phyloP scores from a whole-genome alignment of 2,329 filamentous ascomycete species.

The Alternaria incomplexa region DNA sequence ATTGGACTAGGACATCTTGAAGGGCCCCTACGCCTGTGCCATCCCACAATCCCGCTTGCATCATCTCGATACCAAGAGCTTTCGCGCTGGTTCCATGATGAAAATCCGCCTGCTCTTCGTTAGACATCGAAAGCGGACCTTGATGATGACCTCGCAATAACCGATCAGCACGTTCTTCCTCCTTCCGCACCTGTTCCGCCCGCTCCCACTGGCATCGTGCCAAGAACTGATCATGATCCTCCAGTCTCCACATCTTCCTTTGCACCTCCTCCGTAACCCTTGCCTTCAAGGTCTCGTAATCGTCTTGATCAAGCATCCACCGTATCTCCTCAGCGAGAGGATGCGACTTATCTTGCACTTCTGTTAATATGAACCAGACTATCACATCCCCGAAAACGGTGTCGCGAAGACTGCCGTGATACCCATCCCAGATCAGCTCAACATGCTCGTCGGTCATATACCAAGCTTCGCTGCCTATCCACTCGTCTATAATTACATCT shows the following conservation, averaged over 20 bases:
- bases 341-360: neutral
- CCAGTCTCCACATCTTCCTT: neutral
- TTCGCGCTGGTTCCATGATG: neutral
- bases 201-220: neutral
- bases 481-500: neutral
- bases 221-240: neutral
- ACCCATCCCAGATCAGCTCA: neutral
- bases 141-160: neutral
- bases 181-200: neutral
- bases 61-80: neutral
- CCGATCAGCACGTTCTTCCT: neutral
- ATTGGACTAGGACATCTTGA: neutral
- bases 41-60: neutral
- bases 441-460: neutral
- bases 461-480: neutral
- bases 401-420: neutral
- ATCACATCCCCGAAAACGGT: neutral
- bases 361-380: neutral
- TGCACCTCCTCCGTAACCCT: neutral
- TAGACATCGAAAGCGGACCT: rapidly evolving
- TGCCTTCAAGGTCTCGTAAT: neutral
- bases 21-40: neutral
- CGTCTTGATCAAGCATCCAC: neutral
- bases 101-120: neutral
- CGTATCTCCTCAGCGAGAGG: neutral